phyloP scores from a whole-genome alignment of 176 grass and related monocot genomes.

The Musa acuminata region DNA sequence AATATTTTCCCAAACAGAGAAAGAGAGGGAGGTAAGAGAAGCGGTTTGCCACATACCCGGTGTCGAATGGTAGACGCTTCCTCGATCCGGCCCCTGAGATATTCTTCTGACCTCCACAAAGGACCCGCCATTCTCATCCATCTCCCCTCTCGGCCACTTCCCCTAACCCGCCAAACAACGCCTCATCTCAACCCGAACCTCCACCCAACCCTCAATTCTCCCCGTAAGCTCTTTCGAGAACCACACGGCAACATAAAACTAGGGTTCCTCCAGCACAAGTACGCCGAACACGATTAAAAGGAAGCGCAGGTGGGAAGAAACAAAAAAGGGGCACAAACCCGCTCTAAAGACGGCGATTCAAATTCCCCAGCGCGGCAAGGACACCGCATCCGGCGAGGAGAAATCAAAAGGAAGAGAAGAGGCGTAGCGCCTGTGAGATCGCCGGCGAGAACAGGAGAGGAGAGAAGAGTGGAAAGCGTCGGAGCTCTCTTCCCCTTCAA shows the following conservation, averaged over 20 bases:
- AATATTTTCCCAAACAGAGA: neutral
- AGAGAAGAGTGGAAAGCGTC: neutral
- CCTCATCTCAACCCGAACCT: neutral
- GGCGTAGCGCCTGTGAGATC: neutral
- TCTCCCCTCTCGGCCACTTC: neutral
- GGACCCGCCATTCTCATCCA: conserved; percentile 3
- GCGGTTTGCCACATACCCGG: neutral
- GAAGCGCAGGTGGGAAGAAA: neutral
- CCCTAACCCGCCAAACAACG: neutral
- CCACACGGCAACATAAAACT: neutral
- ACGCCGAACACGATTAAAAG: neutral
- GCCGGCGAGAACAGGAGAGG: neutral
- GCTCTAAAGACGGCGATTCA: neutral
- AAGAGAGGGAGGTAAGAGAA: neutral
- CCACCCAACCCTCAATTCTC: neutral
- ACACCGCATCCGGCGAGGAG: neutral
- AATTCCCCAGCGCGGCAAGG: neutral
- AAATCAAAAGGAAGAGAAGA: neutral
- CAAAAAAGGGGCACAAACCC: neutral
- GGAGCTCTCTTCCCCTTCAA: neutral
- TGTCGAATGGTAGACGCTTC: conserved; percentile 7
- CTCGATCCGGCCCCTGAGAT: conserved; percentile 9
- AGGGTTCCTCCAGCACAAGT: neutral
- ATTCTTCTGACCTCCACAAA: conserved; percentile 9
- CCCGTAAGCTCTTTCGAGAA: neutral